Evolutionary conservation across 2,329 filamentous ascomycete species (phyloP), one percentile per base, ranked within the genome.

Genomic region (Sporothrix globosa): DNA sequence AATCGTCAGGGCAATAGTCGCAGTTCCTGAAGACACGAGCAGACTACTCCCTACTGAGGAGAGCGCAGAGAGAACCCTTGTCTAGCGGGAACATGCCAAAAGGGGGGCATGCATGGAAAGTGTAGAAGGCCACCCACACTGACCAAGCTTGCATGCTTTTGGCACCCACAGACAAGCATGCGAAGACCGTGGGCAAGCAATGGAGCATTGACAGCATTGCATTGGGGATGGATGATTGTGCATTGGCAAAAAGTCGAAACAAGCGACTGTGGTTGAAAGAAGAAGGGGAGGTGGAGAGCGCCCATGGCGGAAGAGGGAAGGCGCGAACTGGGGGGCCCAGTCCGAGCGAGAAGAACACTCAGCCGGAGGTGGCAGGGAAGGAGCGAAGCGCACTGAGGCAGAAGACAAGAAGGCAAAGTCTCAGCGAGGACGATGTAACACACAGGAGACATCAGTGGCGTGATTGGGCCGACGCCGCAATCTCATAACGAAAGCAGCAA

Each of bases 61-160:
- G 41, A 44, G 14, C 2, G 48, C 17, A 50, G 19, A 34, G 27
- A 39, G 11, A 46, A 44, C 58, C 60, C 60, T 34, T 19, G 34
- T 10, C 65, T 54, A 54, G 65, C 48, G n/a, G 30, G 17, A 53
- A 67, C 48, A 21, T 54, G 65, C 65, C 65, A 67, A 67, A 54
- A 54, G 65, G 63, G 48, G 65, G 46, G 27, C 14, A 24, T 34
- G 46, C 46, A 52, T 67, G 63, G 61, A 63, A 41, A 60, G 19
- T 39, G 54, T 60, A 34, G 11, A 24, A 24, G 58, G 39, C 54
- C 54, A 34, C 56, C 34, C 34, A 34, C 34, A 6, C 6, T 34
- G 34, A 34, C 4, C 1, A 14, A 1, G 52, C n/a, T 54, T 1
- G 52, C 52, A 54, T 27, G 52, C 10, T 17, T 17, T 14, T 44